Evolutionary conservation across 345 rosid species (phyloP), one percentile per base, ranked within the genome.

Genomic region (Eutrema japonicum): DNA sequence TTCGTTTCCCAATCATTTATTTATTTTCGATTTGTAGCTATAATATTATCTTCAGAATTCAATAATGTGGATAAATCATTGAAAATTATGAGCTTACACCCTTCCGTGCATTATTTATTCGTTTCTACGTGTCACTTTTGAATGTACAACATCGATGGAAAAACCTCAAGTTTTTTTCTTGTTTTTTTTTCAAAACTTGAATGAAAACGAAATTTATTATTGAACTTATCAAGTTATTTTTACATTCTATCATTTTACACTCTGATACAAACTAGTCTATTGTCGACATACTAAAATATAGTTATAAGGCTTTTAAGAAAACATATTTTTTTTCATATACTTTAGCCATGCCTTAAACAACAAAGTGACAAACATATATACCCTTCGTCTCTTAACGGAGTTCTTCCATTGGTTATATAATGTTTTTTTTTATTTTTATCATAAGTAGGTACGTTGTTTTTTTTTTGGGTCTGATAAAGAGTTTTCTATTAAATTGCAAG

Each of bases 21-120:
- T 22, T 64, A 0, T 38, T 63, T 72, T 52, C 2, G 38, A 73
- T 36, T 46, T 66, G 12, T 66, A 57, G 41, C 7, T 14, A 13
- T 18, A 32, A 10, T 16, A 42, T 27, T 14, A 41, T 14, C 18
- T 56, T 29, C 16, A 48, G 45, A 58, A 11, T 49, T 16, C 45
- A 66, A 57, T 73, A 74, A 57, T 66, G 57, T 29, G 67, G 50
- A 60, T 38, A 60, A 47, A 71, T 59, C 33, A 73, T 41, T 41
- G 66, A 38, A 74, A 66, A 8, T 30, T 13, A 55, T 16, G 26
- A 46, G 22, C 36, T 51, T 72, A 72, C 62, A 42, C 46, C 30
- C 38, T 46, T 26, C 54, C 22, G 6, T 71, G 62, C 63, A 43
- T 40, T 53, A 66, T 73, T 37, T 56, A 73, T 56, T 48, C 52